Conservation (phyloP, 768 basidiomycete species). For the Leccinum fibrillosum region DNA sequence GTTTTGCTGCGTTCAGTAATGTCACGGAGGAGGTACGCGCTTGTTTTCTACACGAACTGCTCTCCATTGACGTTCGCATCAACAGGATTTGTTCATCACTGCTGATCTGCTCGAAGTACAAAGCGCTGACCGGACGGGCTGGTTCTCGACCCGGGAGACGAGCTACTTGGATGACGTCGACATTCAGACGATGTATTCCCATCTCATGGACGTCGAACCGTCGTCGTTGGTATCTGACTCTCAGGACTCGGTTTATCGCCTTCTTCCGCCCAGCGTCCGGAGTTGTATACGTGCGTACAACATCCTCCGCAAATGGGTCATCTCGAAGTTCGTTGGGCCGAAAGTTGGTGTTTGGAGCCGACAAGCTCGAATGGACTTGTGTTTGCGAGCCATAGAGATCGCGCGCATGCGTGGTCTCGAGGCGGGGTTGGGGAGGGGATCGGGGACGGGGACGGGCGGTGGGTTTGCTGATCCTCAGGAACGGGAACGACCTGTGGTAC, state of each 20-base stretch:
- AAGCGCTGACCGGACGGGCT: conserved; percentile 73
- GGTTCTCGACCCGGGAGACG: conserved; percentile 64
- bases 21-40: conserved; percentile 68
- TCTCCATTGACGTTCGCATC: conserved; percentile 4
- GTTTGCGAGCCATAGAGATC: conserved; percentile 71
- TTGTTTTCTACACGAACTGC: background rate
- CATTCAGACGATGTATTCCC: conserved; percentile 74
- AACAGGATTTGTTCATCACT: conserved; percentile 72
- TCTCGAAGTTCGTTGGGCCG: conserved; percentile 64
- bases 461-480: conserved; percentile 42
- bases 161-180: conserved; percentile 59
- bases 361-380: conserved; percentile 69
- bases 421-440: conserved; percentile 10
- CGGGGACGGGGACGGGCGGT: background rate
- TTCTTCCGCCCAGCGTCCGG: conserved; percentile 72
- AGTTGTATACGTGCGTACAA: conserved; percentile 74
- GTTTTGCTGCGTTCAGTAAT: conserved; percentile 68
- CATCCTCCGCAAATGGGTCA: conserved; percentile 76
- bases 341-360: conserved; percentile 60
- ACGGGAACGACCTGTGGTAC: conserved; percentile 62
- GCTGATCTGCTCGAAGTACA: conserved; percentile 81
- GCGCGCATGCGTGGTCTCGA: conserved; percentile 61
- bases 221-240: conserved; percentile 69
- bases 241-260: conserved; percentile 68
- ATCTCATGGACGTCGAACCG: conserved; percentile 69